Percentiles rank a stretch among this genome's conserved stretches.
Conservation (phyloP, 495 filamentous ascomycete species). For the Aspergillus baeticus region DNA sequence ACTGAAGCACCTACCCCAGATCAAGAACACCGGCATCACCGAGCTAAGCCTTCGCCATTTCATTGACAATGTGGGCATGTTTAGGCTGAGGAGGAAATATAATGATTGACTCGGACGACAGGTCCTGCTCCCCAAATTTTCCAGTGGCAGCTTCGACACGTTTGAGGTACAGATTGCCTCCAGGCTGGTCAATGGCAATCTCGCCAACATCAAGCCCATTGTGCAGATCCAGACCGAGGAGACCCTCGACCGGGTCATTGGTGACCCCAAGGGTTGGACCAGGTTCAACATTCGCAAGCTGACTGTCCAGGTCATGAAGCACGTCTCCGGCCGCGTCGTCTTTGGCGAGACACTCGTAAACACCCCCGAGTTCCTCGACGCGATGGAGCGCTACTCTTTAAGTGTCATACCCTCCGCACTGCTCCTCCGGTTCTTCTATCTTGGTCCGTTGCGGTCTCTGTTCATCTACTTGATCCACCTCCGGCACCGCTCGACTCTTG, state of each 20-base stretch:
- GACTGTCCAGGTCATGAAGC: neutral
- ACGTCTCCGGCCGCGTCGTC: neutral
- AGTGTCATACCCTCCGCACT: neutral
- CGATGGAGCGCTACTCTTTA: neutral
- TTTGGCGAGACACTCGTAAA: neutral
- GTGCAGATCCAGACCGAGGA: neutral
- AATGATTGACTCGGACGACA: neutral
- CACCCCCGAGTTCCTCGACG: neutral
- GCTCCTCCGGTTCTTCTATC: neutral
- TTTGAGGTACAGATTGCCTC: constrained; percentile 1
- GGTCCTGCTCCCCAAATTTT: neutral
- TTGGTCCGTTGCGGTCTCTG: neutral
- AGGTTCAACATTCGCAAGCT: neutral
- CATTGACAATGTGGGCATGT: neutral
- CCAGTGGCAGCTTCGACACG: neutral
- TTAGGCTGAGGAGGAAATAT: no score
- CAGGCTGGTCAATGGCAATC: neutral
- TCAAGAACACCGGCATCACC: neutral
- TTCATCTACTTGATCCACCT: neutral
- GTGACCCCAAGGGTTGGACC: neutral
- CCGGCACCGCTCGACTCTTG: neutral
- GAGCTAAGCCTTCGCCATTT: neutral
- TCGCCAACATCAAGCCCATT: neutral
- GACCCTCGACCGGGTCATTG: neutral
- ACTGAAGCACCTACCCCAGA: neutral